These are phyloP conservation scores for Acorus calamus DNA, from an alignment of 106 monocot genomes.

Conservation along the genomic window DNA sequence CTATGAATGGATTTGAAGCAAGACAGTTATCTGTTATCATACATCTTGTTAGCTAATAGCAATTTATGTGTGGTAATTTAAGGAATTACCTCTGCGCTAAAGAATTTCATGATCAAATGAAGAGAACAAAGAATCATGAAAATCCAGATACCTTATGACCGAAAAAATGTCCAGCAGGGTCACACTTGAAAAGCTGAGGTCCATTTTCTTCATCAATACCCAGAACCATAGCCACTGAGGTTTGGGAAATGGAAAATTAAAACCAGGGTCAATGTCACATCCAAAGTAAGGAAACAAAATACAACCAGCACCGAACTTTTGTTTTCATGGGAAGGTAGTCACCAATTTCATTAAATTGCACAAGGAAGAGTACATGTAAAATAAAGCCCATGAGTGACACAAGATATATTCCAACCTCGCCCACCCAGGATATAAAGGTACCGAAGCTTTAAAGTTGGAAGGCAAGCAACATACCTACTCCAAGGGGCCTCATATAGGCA, in stretches of 20 bases:
- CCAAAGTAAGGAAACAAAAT: not conserved
- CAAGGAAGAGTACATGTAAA: too few species aligned
- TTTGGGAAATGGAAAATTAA: constrained; percentile 2
- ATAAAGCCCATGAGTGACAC: too few species aligned
- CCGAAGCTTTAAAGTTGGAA: not conserved
- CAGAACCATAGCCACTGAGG: constrained; percentile 82
- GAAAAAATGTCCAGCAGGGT: constrained; percentile 99
- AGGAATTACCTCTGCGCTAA: too few species aligned
- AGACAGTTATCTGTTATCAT: too few species aligned
- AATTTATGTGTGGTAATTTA: too few species aligned
- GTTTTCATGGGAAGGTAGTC: too few species aligned
- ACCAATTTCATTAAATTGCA: too few species aligned
- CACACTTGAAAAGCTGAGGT: constrained; percentile 95
- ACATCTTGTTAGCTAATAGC: too few species aligned
- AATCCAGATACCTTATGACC: constrained; percentile 78
- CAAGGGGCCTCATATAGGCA: constrained; percentile 99
- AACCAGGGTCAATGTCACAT: not conserved
- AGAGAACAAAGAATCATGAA: not conserved
- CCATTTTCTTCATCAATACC: constrained; percentile 98
- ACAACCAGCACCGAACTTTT: not conserved
- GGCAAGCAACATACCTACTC: constrained; percentile 63
- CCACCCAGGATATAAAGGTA: not conserved
- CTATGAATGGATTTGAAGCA: too few species aligned
- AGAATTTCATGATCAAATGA: not conserved
- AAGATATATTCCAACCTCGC: too few species aligned